Conservation (phyloP, 169 alveolate genomes). For the Theileria annulata region DNA sequence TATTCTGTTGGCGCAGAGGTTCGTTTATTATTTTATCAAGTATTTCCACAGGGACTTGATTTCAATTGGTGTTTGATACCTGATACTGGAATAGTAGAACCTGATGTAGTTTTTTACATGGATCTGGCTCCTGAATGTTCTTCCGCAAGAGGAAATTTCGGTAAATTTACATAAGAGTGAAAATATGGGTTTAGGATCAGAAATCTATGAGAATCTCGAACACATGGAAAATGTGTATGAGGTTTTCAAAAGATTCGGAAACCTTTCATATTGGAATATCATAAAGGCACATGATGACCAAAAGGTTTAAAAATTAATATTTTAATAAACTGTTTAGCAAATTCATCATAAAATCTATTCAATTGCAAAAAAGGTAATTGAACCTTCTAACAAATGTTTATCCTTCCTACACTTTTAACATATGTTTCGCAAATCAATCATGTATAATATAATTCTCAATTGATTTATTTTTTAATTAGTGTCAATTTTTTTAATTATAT, state of each 20-base stretch:
- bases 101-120: slow-evolving; percentile 59
- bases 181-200: slow-evolving; percentile 13
- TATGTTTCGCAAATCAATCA: not conserved
- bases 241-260: slow-evolving; percentile 43
- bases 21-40: not conserved
- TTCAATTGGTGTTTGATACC: slow-evolving; percentile 54
- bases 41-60: slow-evolving; percentile 16
- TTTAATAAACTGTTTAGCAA: slow-evolving; percentile 12
- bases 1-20: slow-evolving; percentile 91
- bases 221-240: slow-evolving; percentile 31
- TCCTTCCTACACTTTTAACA: slow-evolving; percentile 1
- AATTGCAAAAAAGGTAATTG: slow-evolving; percentile 3
- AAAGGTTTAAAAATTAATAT: slow-evolving; percentile 21
- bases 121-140: slow-evolving; percentile 35
- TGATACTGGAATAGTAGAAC: slow-evolving; percentile 55
- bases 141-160: slow-evolving; percentile 54
- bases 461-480: not conserved
- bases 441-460: not conserved
- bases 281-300: slow-evolving; percentile 32
- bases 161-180: not conserved
- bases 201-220: slow-evolving; percentile 36
- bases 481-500: not conserved
- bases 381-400: not conserved
- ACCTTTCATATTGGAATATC: slow-evolving; percentile 51
- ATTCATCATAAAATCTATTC: slow-evolving; percentile 24